A percentile compares a stretch with the other conserved stretches of the same genome.
These are phyloP conservation scores for Chaetomiaceae sp. DNA, from an alignment of 2,329 filamentous ascomycete species.

Conservation along the genomic window DNA sequence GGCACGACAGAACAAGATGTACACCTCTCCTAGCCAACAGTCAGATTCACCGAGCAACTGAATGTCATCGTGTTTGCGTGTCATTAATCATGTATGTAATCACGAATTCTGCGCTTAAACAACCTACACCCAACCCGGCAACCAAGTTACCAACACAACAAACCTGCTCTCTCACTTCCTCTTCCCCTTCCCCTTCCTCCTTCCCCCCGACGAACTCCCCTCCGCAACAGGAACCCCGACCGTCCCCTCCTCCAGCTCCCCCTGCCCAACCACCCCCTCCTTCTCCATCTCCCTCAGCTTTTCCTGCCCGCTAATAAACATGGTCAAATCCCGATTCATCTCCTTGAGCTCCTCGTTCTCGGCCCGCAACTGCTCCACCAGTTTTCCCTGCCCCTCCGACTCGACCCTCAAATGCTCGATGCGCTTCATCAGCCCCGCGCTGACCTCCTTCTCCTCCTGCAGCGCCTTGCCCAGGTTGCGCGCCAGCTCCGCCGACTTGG, in stretches of 20 bases:
- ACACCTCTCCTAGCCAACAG: too few species aligned
- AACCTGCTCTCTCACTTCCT: background rate
- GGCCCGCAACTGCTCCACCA: conserved; percentile 64
- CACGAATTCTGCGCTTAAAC: background rate
- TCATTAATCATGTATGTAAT: background rate
- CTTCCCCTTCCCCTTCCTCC: conserved; percentile 39
- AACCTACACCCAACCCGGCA: background rate
- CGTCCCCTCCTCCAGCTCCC: conserved; percentile 71
- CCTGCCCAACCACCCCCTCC: conserved; percentile 54
- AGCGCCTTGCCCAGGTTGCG: conserved; percentile 69
- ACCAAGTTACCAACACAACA: background rate
- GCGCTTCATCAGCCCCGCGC: conserved; percentile 73
- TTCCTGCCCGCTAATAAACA: conserved; percentile 82
- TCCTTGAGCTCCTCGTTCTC: conserved; percentile 74
- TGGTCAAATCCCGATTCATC: conserved; percentile 79
- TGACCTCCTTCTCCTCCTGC: conserved; percentile 83
- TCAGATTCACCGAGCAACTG: too few species aligned
- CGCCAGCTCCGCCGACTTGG: conserved; percentile 71
- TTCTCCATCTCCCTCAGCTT: conserved; percentile 69
- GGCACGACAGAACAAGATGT: too few species aligned
- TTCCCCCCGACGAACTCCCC: conserved; percentile 44
- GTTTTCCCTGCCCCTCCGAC: conserved; percentile 51
- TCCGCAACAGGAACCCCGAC: conserved; percentile 55
- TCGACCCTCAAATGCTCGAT: conserved; percentile 70
- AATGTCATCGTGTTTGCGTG: too few species aligned